Percentiles rank a stretch among this genome's conserved stretches.
Evolutionary conservation across 139 green algal genomes (phyloP).

Genomic region (Haematococcus lacustris): DNA sequence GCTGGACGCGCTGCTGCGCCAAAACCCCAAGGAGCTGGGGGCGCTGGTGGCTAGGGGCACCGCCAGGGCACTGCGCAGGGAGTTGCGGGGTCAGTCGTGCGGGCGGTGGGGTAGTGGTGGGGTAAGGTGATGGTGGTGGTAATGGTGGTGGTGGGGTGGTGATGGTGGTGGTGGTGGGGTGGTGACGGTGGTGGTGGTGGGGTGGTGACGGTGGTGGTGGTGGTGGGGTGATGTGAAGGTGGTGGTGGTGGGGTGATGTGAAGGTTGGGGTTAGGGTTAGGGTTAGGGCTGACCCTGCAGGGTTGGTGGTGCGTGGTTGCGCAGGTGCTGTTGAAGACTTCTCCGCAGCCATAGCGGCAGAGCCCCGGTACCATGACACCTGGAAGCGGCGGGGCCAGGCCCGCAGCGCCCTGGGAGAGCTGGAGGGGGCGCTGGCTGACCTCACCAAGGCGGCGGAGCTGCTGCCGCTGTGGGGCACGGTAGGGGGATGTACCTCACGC

Average conservation of each 20-base stretch:
- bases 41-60: conserved; percentile 69
- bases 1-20: conserved; percentile 51
- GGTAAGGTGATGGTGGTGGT: not conserved
- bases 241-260: not conserved
- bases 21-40: conserved; percentile 35
- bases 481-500: too few relatives aligned
- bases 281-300: too few relatives aligned
- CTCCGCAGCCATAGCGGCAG: conserved; percentile 50
- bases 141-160: not conserved
- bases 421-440: conserved; percentile 52
- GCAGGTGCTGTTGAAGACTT: conserved; percentile 70
- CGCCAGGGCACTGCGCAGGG: conserved; percentile 51
- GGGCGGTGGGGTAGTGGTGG: not conserved
- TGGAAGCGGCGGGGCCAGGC: conserved; percentile 76
- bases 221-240: not conserved
- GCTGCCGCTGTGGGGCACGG: conserved; percentile 15
- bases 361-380: conserved; percentile 61
- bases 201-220: too few relatives aligned
- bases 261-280: too few relatives aligned
- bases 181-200: too few relatives aligned
- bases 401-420: conserved; percentile 51
- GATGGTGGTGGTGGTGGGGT: too few relatives aligned
- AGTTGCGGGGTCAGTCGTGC: conserved; percentile 43
- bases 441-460: conserved; percentile 45
- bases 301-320: not conserved